A percentile compares a stretch with the other conserved stretches of the same genome.
phyloP scores from a whole-genome alignment of 75 land plant genomes.

The Cupressus sempervirens region DNA sequence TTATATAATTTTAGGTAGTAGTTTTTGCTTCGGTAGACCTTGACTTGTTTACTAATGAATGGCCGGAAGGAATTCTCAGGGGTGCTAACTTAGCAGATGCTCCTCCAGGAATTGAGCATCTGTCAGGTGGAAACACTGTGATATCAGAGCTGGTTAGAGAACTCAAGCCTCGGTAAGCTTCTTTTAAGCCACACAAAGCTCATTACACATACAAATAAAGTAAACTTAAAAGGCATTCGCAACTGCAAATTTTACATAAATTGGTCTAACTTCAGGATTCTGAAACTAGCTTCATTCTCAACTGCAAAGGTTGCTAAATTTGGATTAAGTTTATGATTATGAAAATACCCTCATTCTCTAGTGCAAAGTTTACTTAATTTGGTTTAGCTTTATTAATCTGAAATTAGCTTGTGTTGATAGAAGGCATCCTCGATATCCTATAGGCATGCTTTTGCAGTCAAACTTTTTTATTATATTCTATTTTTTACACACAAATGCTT shows the following conservation, averaged over 20 bases:
- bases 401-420: background rate
- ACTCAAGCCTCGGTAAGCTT: slow-evolving; percentile 86
- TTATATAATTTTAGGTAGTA: background rate
- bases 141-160: slow-evolving; percentile 76
- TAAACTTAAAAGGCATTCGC: background rate
- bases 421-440: background rate
- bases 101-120: slow-evolving; percentile 41
- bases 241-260: background rate
- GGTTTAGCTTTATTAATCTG: too few relatives aligned
- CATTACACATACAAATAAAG: background rate
- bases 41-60: slow-evolving; percentile 86
- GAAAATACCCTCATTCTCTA: background rate
- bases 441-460: background rate
- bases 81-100: slow-evolving; percentile 39
- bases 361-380: too few relatives aligned
- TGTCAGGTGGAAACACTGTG: slow-evolving; percentile 41
- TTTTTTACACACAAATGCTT: background rate
- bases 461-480: background rate
- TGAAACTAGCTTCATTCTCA: too few relatives aligned
- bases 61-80: slow-evolving; percentile 76
- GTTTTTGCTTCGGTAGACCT: slow-evolving; percentile 19
- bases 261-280: background rate
- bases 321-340: too few relatives aligned
- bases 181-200: background rate
- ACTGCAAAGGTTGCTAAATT: background rate